Evolutionary conservation across 208 protist genomes (phyloP).

Genomic region (Acanthamoeba lenticulata): DNA sequence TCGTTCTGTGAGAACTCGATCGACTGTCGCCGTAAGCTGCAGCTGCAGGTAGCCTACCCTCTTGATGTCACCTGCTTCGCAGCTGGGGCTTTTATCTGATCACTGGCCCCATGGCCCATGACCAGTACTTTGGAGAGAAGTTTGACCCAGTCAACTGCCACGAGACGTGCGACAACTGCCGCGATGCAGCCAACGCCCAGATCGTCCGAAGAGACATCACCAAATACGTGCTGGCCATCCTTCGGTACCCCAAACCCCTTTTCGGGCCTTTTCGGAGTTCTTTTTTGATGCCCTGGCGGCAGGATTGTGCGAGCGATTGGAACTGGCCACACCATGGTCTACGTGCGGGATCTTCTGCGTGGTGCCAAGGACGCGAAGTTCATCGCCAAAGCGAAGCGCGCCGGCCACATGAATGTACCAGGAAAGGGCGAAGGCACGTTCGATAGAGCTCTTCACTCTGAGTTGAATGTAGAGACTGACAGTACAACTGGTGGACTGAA

Average conservation of each 20-base stretch:
- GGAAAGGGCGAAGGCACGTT: conserved; percentile 8
- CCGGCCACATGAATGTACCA: not conserved
- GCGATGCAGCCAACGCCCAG: not conserved
- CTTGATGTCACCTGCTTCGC: no score
- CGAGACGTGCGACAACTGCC: conserved; percentile 59
- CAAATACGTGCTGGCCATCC: not conserved
- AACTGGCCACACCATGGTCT: not conserved
- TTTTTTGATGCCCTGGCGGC: no score
- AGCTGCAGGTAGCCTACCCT: conserved; percentile 5
- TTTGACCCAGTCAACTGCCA: conserved; percentile 60
- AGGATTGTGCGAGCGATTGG: conserved; percentile 38
- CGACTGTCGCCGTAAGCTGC: conserved; percentile 61
- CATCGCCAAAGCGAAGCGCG: not conserved
- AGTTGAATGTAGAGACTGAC: no score
- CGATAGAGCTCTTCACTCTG: not conserved
- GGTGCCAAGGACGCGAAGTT: not conserved
- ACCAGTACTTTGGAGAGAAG: conserved; percentile 61
- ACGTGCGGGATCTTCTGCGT: conserved; percentile 18
- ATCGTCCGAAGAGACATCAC: not conserved
- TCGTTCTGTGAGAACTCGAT: conserved; percentile 59
- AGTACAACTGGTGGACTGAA: no score
- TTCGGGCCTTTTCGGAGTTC: no score
- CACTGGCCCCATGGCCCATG: no score
- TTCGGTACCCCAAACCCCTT: no score
- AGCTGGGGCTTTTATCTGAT: no score